Evolutionary conservation across 2,329 filamentous ascomycete genomes (phyloP).

Genomic region (Oidium heveae): DNA sequence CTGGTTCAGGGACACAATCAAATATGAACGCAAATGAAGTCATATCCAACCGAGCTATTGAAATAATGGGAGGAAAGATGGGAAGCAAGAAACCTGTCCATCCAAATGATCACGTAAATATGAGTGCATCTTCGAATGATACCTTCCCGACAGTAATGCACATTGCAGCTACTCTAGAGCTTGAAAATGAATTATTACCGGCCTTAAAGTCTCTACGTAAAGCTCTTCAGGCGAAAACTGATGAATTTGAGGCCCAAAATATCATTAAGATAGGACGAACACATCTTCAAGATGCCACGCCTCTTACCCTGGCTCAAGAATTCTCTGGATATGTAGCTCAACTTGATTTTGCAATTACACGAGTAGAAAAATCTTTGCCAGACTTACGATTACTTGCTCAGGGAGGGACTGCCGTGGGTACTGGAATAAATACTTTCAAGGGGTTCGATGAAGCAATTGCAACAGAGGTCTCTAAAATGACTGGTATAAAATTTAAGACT

Average conservation of each 20-base stretch:
- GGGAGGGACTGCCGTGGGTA: constrained; percentile 90
- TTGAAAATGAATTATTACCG: constrained; percentile 67
- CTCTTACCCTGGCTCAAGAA: constrained; percentile 83
- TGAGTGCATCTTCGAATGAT: constrained; percentile 95
- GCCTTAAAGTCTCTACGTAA: constrained; percentile 58
- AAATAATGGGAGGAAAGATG: constrained; percentile 84
- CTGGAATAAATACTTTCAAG: constrained; percentile 89
- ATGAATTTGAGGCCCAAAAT: constrained; percentile 58
- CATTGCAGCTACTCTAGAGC: constrained; percentile 85
- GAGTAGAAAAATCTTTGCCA: constrained; percentile 59
- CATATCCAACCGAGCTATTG: constrained; percentile 96
- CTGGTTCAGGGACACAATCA: constrained; percentile 91
- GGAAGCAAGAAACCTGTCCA: constrained; percentile 96
- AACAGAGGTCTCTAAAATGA: constrained; percentile 74
- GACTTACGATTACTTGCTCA: constrained; percentile 74
- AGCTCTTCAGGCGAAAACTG: constrained; percentile 68
- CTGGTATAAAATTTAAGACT: constrained; percentile 78
- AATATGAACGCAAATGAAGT: constrained; percentile 99
- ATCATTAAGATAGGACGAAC: constrained; percentile 99
- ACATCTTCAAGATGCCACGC: constrained; percentile 91
- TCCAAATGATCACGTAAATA: constrained; percentile 99
- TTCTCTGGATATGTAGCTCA: constrained; percentile 95
- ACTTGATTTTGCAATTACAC: constrained; percentile 71
- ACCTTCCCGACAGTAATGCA: constrained; percentile 99
- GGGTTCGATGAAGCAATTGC: constrained; percentile 90